Conservation (phyloP, 352 stramenopile species). For the Aphanomyces cochlioides region DNA sequence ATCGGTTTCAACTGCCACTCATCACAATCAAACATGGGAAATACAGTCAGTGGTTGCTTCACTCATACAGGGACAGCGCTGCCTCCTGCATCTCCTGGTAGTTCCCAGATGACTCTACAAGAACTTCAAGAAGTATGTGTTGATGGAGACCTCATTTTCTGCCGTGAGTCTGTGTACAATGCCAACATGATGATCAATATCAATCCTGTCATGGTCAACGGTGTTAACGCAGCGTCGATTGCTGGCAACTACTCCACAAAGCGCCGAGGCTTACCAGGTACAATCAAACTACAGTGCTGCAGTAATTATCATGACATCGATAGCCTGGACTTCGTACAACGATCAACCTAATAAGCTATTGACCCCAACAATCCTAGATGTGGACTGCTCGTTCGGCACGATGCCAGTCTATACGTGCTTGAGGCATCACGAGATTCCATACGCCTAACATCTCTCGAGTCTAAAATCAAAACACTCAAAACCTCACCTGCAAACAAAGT, state of each 20-base stretch:
- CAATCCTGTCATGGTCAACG: slow-evolving; percentile 17
- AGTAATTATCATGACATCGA: too few species aligned
- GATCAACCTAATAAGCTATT: neutral
- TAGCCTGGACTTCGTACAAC: slow-evolving; percentile 27
- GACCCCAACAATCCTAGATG: neutral
- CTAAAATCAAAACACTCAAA: slow-evolving; percentile 3
- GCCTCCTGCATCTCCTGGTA: neutral
- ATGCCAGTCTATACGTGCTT: neutral
- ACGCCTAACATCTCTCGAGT: neutral
- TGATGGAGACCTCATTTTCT: slow-evolving; percentile 17
- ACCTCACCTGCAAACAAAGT: neutral
- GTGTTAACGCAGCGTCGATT: slow-evolving; percentile 7
- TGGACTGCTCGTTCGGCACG: slow-evolving; percentile 10
- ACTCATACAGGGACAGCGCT: neutral
- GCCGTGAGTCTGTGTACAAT: slow-evolving; percentile 20
- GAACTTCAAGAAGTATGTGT: neutral
- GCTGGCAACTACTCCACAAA: slow-evolving; percentile 24
- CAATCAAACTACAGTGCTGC: neutral
- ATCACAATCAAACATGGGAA: neutral
- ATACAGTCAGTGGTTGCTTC: slow-evolving; percentile 1
- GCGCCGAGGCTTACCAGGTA: slow-evolving; percentile 18
- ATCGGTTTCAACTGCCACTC: neutral
- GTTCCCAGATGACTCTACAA: neutral
- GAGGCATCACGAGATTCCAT: neutral
- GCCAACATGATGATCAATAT: slow-evolving; percentile 21